Percentiles rank a stretch among this genome's conserved stretches.
Evolutionary conservation across 1,284 basidiomycete genomes (phyloP).

Genomic region (Chalciporus sp.): DNA sequence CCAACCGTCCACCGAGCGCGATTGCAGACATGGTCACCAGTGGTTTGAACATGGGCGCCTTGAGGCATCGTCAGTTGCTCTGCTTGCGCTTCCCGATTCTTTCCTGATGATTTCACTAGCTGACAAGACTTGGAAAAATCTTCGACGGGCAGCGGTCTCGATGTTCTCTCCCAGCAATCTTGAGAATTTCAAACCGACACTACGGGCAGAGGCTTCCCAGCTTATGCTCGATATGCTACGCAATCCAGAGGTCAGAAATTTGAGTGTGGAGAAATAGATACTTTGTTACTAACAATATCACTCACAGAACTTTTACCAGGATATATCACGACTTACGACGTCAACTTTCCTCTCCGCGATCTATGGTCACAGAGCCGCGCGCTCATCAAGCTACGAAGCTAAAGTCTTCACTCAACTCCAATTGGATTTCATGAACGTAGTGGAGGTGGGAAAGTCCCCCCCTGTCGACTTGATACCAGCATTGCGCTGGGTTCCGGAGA

Average conservation of each 20-base stretch:
- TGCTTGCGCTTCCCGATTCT: no score
- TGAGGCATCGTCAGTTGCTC: constrained; percentile 9
- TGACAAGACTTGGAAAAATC: neutral
- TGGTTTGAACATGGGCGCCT: constrained; percentile 13
- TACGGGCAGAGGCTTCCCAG: constrained; percentile 37
- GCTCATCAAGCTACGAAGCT: constrained; percentile 25
- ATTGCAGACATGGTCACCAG: constrained; percentile 14
- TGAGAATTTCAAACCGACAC: constrained; percentile 27
- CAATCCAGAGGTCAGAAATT: constrained; percentile 30
- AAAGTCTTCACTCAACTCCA: constrained; percentile 29
- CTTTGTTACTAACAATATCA: neutral
- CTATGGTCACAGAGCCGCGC: constrained; percentile 34
- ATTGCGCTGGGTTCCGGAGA: constrained; percentile 37
- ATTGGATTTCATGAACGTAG: constrained; percentile 28
- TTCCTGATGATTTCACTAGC: neutral
- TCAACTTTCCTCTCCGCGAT: constrained; percentile 31
- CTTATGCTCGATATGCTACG: constrained; percentile 36
- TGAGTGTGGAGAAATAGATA: neutral
- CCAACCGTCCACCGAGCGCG: constrained; percentile 11
- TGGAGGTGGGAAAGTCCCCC: constrained; percentile 36
- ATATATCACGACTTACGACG: neutral
- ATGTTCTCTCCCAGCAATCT: constrained; percentile 21
- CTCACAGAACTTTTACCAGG: neutral
- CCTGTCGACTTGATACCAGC: constrained; percentile 39
- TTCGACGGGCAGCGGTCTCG: neutral